phyloP scores from a whole-genome alignment of 1,284 basidiomycete genomes.

The Trametes hirsuta region DNA sequence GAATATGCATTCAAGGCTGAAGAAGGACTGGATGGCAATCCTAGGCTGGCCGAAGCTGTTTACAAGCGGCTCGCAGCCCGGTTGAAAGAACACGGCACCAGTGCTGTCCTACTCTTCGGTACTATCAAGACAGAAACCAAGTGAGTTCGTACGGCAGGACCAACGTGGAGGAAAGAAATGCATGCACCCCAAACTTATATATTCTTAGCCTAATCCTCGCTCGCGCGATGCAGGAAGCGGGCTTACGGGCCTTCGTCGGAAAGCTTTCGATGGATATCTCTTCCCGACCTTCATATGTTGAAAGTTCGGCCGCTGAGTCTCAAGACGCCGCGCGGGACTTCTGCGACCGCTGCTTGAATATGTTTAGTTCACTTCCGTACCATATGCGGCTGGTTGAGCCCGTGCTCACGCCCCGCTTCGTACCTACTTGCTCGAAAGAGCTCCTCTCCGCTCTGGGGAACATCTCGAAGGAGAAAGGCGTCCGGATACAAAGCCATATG shows the following conservation, averaged over 20 bases:
- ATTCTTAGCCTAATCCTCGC: conserved; percentile 70
- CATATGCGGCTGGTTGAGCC: conserved; percentile 67
- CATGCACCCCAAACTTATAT: not conserved
- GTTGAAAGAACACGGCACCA: conserved; percentile 73
- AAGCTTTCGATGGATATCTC: conserved; percentile 88
- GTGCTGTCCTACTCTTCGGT: conserved; percentile 77
- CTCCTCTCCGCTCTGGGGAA: conserved; percentile 61
- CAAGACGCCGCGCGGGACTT: conserved; percentile 59
- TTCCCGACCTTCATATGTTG: conserved; percentile 71
- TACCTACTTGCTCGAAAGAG: conserved; percentile 76
- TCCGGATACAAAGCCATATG: conserved; percentile 46
- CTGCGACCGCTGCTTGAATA: conserved; percentile 49
- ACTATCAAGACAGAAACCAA: conserved; percentile 82
- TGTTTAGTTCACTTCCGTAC: conserved; percentile 44
- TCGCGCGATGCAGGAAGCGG: conserved; percentile 67
- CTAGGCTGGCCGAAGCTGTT: conserved; percentile 60
- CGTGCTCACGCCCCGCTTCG: conserved; percentile 78
- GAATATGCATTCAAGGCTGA: conserved; percentile 81
- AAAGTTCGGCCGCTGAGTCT: conserved; percentile 55
- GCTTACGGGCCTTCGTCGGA: conserved; percentile 78
- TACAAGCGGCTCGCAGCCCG: conserved; percentile 67
- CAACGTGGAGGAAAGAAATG: not conserved
- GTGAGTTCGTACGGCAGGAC: conserved; percentile 41
- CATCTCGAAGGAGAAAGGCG: conserved; percentile 34
- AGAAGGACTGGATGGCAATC: conserved; percentile 68